Base-by-base conservation (phyloP, 1,284 basidiomycete species). In the Ganoderma lingzhi region DNA sequence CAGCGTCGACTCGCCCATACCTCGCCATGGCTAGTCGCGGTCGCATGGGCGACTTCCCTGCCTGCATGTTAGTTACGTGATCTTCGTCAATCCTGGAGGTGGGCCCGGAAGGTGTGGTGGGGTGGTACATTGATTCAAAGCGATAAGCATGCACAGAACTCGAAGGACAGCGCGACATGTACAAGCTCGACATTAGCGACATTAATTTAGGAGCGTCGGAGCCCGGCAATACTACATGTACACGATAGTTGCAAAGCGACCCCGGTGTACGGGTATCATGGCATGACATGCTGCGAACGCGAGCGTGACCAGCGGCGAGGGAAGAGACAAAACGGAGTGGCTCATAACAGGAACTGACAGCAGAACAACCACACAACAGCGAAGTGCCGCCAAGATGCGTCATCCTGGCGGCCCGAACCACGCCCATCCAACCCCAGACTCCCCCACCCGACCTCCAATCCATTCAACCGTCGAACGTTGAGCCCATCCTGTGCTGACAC, bases 181-280 rank as follows among this genome's bases (percentile, higher is more conserved):
- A 35, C 35, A 35, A 35, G 35, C 35, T 35, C 35, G 35, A 35
- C 71, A 73, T 73, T 73, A 73, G 65, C 63, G 56, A 39, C 67
- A 73, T 73, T 73, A 73, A 73, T 65, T 73, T 73, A 73, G 69
- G 67, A 67, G 58, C 69, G 35, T 35, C 35, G 67, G 62, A 69
- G 65, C 67, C 65, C 69, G 71, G 71, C 69, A 70, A 67, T 70
- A 72, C 71, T 73, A 73, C 69, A 73, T 69, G 71, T 73, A 73
- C 71, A 73, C 67, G 65, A 65, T 65, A 48, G 61, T 63, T 62
- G 65, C 60, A 48, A 56, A 63, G 5, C 30, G 55, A 62, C 64
- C 68, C 64, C 51, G 53, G 28, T 28, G 60, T 64, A 45, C 66
- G 62, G 66, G 62, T 63, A 64, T 60, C 62, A 60, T 12, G 61